These are phyloP conservation scores for Taiozyma sp. DNA, from an alignment of 1,139 yeast species.

Conservation along the genomic window DNA sequence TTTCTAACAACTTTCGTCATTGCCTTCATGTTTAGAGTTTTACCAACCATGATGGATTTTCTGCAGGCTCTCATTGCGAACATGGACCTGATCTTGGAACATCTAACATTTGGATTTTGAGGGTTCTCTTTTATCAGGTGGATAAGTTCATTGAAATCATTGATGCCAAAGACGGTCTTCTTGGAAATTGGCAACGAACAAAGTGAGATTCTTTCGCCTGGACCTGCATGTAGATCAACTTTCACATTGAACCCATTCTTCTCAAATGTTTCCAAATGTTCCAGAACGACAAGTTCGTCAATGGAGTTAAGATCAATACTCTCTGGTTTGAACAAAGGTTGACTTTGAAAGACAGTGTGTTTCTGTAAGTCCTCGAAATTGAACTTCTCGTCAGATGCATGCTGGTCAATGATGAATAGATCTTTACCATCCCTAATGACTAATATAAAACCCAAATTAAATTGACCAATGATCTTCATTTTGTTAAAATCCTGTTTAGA, in stretches of 20 bases:
- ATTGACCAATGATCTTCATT: constrained; percentile 87
- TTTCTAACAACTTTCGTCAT: constrained; percentile 69
- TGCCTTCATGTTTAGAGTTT: constrained; percentile 44
- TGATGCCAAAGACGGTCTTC: constrained; percentile 53
- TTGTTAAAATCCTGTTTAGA: constrained; percentile 56
- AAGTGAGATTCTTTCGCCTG: constrained; percentile 54
- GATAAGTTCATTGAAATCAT: constrained; percentile 74
- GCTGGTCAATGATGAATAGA: constrained; percentile 89
- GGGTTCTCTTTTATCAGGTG: constrained; percentile 46
- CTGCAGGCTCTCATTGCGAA: constrained; percentile 96
- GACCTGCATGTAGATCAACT: constrained; percentile 41
- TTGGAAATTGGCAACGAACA: constrained; percentile 71
- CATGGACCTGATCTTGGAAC: constrained; percentile 76
- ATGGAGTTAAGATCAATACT: constrained; percentile 61
- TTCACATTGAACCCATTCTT: constrained; percentile 71
- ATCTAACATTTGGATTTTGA: constrained; percentile 41
- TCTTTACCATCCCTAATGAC: constrained; percentile 51
- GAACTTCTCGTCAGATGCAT: constrained; percentile 93
- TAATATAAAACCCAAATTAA: constrained; percentile 84
- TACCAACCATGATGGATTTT: constrained; percentile 91
- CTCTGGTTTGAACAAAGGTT: constrained; percentile 66
- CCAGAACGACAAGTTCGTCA: constrained; percentile 68
- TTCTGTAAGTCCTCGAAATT: constrained; percentile 71
- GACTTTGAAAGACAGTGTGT: constrained; percentile 54
- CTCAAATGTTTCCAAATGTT: constrained; percentile 49